phyloP scores from a whole-genome alignment of 2,329 filamentous ascomycete species.

The Neophaeococcomyces mojaviensis region DNA sequence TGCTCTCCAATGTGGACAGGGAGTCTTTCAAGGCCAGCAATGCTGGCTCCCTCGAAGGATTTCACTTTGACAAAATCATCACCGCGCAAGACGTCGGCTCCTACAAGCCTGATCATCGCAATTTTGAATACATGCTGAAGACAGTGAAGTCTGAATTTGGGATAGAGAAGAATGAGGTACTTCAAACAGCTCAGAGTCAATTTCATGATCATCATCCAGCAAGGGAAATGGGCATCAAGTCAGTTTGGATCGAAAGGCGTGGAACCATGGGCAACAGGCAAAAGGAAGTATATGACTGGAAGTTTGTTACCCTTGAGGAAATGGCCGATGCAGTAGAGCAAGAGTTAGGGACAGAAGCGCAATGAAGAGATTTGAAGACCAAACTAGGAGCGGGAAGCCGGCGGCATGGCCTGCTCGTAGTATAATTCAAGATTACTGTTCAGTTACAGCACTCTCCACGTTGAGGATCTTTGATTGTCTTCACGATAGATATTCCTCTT shows the following conservation, averaged over 20 bases:
- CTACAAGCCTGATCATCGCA: slow-evolving; percentile 60
- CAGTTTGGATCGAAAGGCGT: slow-evolving; percentile 58
- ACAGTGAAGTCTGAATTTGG: slow-evolving; percentile 50
- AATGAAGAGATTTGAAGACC: neutral
- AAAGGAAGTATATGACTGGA: slow-evolving; percentile 45
- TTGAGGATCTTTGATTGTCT: too few relatives aligned
- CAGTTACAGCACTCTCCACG: too few relatives aligned
- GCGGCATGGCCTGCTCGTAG: neutral
- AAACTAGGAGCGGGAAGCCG: neutral
- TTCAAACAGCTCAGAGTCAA: slow-evolving; percentile 63
- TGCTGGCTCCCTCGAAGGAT: slow-evolving; percentile 42
- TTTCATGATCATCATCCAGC: slow-evolving; percentile 61
- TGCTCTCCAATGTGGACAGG: slow-evolving; percentile 51
- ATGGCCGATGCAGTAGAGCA: slow-evolving; percentile 52
- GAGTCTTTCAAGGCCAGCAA: slow-evolving; percentile 43
- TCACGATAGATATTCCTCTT: too few relatives aligned
- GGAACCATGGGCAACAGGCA: slow-evolving; percentile 16
- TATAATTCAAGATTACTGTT: too few relatives aligned
- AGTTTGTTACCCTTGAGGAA: slow-evolving; percentile 51
- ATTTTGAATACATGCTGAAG: slow-evolving; percentile 59
- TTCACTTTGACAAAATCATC: slow-evolving; percentile 56
- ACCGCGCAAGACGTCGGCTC: slow-evolving; percentile 64
- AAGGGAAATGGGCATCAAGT: slow-evolving; percentile 51
- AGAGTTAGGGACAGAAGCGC: slow-evolving; percentile 11
- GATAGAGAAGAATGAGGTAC: slow-evolving; percentile 48